Base-by-base conservation (phyloP, 139 green algal genomes). In the Zygnema cylindricum region DNA sequence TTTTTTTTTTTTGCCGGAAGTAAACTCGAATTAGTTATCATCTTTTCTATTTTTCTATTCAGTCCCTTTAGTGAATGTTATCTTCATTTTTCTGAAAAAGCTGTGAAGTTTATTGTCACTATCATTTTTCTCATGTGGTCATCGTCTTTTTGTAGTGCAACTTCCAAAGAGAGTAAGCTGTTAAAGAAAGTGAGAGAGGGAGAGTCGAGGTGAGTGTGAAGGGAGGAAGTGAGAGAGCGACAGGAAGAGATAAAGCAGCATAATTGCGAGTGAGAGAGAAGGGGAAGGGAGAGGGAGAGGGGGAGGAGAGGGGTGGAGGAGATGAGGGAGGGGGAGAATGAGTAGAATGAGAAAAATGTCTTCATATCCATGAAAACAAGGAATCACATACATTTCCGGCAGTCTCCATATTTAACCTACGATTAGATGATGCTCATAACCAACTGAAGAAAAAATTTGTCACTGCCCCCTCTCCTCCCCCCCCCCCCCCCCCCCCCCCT, bases 91-190 rank as follows among this genome's bases (percentile, higher is more conserved):
- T n/a, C n/a, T n/a, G n/a, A n/a, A n/a, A n/a, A n/a, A n/a, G n/a
- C n/a, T n/a, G n/a, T n/a, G n/a, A n/a, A n/a, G n/a, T n/a, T n/a
- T n/a, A n/a, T n/a, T n/a, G n/a, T n/a, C n/a, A n/a, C n/a, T n/a
- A n/a, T n/a, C n/a, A n/a, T n/a, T 98, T 98, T 86, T 95, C 92
- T 63, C 16, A 63, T 25, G 49, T 63, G 7, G 49, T 16, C 16
- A 7, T 16, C 16, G 7, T 63, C 7, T 16, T 7, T 16, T 63
- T 63, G 7, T 16, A 63, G 7, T 63, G 16, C 16, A 63, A 7
- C 49, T 63, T 63, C 49, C 7, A 63, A 16, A 16, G 49, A 63
- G 7, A 63, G 7, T 63, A n/a, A n/a, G n/a, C 49, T 63, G 16
- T 63, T 63, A 63, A 16, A 7, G 7, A 7, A 16, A 63, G 49